A percentile compares a stretch with the other conserved stretches of the same genome.
Conservation (phyloP, 257 asterid species). For the Solanum paucissectum region DNA sequence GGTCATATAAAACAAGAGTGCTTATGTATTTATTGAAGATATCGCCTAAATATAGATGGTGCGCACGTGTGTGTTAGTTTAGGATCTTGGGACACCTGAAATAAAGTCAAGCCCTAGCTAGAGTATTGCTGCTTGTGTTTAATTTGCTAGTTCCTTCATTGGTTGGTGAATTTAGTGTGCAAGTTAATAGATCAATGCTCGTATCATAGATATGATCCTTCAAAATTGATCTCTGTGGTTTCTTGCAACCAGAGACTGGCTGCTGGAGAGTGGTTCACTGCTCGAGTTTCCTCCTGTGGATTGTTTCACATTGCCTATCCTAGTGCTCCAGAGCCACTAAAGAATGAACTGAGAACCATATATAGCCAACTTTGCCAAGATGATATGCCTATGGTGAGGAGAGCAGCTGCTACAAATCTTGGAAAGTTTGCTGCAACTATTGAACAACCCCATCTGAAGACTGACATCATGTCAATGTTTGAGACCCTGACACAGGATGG, state of each 20-base stretch:
- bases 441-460: conserved; percentile 24
- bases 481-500: conserved; percentile 83
- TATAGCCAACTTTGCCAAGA: conserved; percentile 30
- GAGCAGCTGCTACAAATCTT: conserved; percentile 31
- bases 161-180: not conserved
- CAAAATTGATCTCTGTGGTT: not conserved
- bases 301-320: conserved; percentile 46
- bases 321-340: conserved; percentile 29
- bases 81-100: not conserved
- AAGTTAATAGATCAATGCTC: not conserved
- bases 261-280: conserved; percentile 53
- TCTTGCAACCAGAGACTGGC: conserved; percentile 34
- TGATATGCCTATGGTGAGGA: conserved; percentile 40
- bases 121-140: not conserved
- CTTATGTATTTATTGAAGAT: not conserved
- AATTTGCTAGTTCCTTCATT: not conserved
- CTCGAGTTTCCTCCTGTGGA: conserved; percentile 51
- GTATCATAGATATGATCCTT: not conserved
- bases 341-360: conserved; percentile 20
- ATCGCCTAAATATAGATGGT: not conserved
- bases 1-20: not conserved
- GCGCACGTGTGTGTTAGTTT: not conserved
- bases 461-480: conserved; percentile 50
- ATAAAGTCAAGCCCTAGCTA: not conserved
- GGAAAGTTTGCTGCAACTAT: conserved; percentile 33